Evolutionary conservation across 164 flowering plant species (phyloP), one percentile per base, ranked within the genome.

Genomic region (Annona cherimola): DNA sequence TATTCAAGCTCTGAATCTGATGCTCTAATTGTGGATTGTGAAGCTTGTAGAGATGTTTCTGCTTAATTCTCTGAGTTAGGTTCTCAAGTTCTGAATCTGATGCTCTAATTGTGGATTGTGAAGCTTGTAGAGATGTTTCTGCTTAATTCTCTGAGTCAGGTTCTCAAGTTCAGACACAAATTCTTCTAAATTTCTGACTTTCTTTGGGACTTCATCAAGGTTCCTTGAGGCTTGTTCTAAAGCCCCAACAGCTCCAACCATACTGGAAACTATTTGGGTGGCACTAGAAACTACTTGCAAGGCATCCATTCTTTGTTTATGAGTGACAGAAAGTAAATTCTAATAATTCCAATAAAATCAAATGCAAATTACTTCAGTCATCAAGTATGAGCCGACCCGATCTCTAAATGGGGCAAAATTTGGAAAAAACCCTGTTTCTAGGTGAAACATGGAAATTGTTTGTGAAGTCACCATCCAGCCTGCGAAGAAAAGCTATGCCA

Each of bases 281-380:
- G 87, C 83, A 0, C 82, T 35, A 63, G 87, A 66, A 74, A 82
- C 55, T 20, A 64, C 77, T 76, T 84, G 87, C 73, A 84, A 43
- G 16, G 79, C 84, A 72, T 82, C 85, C 87, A 84, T 84, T 57
- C 69, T n/a, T n/a, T n/a, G n/a, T n/a, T n/a, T n/a, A n/a, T n/a
- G n/a, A n/a, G n/a, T n/a, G n/a, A n/a, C n/a, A n/a, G n/a, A n/a
- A n/a, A n/a, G n/a, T n/a, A n/a, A n/a, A n/a, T n/a, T n/a, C n/a
- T n/a, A n/a, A n/a, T n/a, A n/a, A n/a, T n/a, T n/a, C n/a, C n/a
- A n/a, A n/a, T n/a, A n/a, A n/a, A n/a, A n/a, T n/a, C n/a, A n/a
- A n/a, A n/a, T n/a, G n/a, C n/a, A n/a, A n/a, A n/a, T n/a, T n/a
- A n/a, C n/a, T n/a, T n/a, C n/a, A n/a, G n/a, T n/a, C n/a, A n/a